Evolutionary conservation across 2,329 filamentous ascomycete species (phyloP), one percentile per base, ranked within the genome.

Genomic region (Alternaria infectoria): DNA sequence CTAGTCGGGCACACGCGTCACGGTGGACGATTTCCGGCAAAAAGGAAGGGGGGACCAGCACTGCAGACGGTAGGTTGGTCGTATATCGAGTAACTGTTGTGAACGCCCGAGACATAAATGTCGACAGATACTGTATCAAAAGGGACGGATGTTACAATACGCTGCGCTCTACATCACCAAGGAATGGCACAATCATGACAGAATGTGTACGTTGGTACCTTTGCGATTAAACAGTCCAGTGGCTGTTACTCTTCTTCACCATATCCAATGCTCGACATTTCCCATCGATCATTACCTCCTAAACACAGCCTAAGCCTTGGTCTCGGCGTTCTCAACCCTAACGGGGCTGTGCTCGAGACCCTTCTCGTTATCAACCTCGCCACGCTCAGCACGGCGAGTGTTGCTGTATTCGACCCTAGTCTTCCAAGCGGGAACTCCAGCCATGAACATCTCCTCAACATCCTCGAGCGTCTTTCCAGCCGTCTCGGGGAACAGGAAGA

Each of bases 401-500:
- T 45, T 73, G 30, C 55, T 67, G 54, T 69, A 76, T 19, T 77
- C 74, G 2, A 75, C 73, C 59, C 63, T 69, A 2, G 79, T 82
- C 77, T 84, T 86, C 89, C 89, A 91, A 4, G 89, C 86, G 2
- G 85, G 86, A 2, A 83, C 74, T 0, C 86, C 86, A 8, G 74
- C 72, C 52, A 81, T 84, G 75, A 94, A 94, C 67, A 93, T 89
- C 13, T 87, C 87, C 68, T 92, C 90, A 77, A 93, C 89, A 75
- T 94, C 91, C 74, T 94, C 91, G 1, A 94, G 86, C 0, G 90
- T 91, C 79, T 89, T 91, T 12, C 90, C 90, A 43, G 88, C 87
- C 0, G 91, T 93, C 79, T 93, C 87, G 0, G 90, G 90, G 69
- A 88, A 88, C 15, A 85, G 17, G 67, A 93, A 83, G 76, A 87